These are phyloP conservation scores for Eucalyptus polyanthemos DNA, from an alignment of 345 rosid species.

Conservation along the genomic window DNA sequence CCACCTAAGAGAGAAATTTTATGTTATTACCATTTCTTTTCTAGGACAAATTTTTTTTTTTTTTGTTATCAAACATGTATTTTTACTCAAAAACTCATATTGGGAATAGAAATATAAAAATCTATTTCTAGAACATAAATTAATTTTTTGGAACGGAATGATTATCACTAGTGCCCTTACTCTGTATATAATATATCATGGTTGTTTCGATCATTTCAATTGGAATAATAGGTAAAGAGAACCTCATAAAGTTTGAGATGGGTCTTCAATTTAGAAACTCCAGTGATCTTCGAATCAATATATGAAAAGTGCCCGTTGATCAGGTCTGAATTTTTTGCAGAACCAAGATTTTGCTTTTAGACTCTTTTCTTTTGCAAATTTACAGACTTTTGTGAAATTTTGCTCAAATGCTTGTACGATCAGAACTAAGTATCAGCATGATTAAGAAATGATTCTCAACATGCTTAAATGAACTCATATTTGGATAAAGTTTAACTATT, in stretches of 20 bases:
- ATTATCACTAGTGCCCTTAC: too few relatives aligned
- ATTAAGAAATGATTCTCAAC: background rate
- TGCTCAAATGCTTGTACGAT: background rate
- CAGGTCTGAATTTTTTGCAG: background rate
- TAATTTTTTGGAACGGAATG: too few relatives aligned
- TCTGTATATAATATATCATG: too few relatives aligned
- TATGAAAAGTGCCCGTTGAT: background rate
- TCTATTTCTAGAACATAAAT: too few relatives aligned
- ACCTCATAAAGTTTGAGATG: background rate
- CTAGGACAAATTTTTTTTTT: too few relatives aligned
- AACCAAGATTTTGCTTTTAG: background rate
- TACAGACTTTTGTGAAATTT: background rate
- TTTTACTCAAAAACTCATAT: too few relatives aligned
- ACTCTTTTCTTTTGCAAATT: background rate
- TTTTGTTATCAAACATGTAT: too few relatives aligned
- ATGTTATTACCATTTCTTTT: too few relatives aligned
- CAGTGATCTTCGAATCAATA: background rate
- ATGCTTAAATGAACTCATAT: background rate
- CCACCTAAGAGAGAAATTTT: too few relatives aligned
- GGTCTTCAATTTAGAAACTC: background rate
- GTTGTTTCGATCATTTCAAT: too few relatives aligned
- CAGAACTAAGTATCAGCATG: background rate
- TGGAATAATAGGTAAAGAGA: too few relatives aligned
- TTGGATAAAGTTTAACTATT: background rate
- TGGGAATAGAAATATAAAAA: too few relatives aligned